Evolutionary conservation across 352 stramenopile genomes (phyloP), one percentile per base, ranked within the genome.

Genomic region (Hyaloperonospora brassicae): DNA sequence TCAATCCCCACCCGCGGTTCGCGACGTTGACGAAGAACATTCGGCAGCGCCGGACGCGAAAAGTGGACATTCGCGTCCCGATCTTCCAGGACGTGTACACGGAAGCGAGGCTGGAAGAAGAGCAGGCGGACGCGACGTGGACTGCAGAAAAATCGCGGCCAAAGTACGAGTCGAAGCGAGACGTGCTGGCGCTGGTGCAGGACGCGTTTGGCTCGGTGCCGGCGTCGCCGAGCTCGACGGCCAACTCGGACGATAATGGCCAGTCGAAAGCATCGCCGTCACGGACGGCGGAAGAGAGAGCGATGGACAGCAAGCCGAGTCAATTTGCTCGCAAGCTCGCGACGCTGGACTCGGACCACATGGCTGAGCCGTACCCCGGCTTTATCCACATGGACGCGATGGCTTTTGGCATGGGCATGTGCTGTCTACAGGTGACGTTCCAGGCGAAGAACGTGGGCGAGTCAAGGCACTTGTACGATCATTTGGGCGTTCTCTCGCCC

Each of bases 361-460:
- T 80, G 59, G 65, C 70, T 13, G 84, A 94, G 67, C 82, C 84
- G 53, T 84, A 89, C 59, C 80, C 81, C 14, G 84, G 82, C 13
- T 89, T 92, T 55, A 92, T 99, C 69, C 93, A 99, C 73, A 99
- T 99, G 97, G 97, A 99, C 76, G 95, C 91, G 46, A 99, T 99
- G 97, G 97, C 95, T 12, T 99, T 99, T 74, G 97, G 97, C n/a
- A 99, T 99, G 97, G 97, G 97, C 40, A 99, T 97, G 77, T 99
- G 97, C 78, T 99, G 97, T 64, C 76, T 99, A 31, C 97, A 99
- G 70, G 95, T 99, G 55, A 98, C 95, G 44, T 98, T 98, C 62
- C 82, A 93, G 73, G 96, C 95, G 41, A 97, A 97, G 66, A 97
- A 99, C 79, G 84, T 99, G 38, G 90, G 96, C 55, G 97, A 99